Percentiles rank a stretch among this genome's conserved stretches.
phyloP scores from a whole-genome alignment of 148 eudicot genomes.

The Rhododendron griersonianum region DNA sequence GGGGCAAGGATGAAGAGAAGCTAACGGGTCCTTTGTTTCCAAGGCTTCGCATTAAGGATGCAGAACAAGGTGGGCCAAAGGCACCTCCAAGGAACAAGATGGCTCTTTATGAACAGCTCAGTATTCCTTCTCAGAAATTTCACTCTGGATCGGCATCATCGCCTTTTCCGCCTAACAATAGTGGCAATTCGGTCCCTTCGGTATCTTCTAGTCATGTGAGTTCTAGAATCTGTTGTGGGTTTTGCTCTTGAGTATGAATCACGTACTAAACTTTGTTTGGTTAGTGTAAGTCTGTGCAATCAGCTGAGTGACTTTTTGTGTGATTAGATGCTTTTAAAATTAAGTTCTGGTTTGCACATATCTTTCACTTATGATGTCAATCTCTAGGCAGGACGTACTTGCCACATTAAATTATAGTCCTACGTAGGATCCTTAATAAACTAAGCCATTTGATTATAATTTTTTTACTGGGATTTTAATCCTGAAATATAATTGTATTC shows the following conservation, averaged over 20 bases:
- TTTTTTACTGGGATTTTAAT: neutral
- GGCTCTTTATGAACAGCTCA: conserved; percentile 65
- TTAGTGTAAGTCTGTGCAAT: neutral
- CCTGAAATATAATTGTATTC: neutral
- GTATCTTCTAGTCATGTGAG: conserved; percentile 45
- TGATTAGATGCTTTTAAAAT: neutral
- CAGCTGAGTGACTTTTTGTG: neutral
- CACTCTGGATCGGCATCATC: conserved; percentile 26
- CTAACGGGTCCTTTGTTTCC: conserved; percentile 65
- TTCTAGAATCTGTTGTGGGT: conserved; percentile 1
- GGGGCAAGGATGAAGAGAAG: conserved; percentile 47
- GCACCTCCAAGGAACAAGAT: conserved; percentile 86
- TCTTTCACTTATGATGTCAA: neutral
- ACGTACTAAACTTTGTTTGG: neutral
- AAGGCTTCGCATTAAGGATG: conserved; percentile 59
- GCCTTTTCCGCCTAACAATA: conserved; percentile 28
- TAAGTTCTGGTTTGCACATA: neutral
- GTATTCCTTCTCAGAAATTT: conserved; percentile 32
- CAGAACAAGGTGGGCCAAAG: conserved; percentile 61
- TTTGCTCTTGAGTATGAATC: neutral
- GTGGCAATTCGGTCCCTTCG: conserved; percentile 16
- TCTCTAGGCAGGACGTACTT: neutral
- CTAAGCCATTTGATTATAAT: neutral
- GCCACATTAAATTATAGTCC: neutral
- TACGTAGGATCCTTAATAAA: neutral